These are phyloP conservation scores for Prototheca cutis DNA, from an alignment of 163 green algal species.

Conservation along the genomic window DNA sequence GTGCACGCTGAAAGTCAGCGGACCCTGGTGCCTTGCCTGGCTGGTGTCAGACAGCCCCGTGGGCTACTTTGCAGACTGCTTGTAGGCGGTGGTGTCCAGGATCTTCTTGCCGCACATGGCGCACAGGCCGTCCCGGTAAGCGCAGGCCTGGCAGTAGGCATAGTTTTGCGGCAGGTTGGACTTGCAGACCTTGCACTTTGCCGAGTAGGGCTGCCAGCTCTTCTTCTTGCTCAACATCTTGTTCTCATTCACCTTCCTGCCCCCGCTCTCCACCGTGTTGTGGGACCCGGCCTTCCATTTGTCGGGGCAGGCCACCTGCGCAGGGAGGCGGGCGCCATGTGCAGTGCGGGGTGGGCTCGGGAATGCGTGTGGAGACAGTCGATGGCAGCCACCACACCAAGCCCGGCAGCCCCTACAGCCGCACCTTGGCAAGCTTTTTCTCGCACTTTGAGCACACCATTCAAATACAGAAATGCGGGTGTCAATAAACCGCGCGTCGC, in stretches of 20 bases:
- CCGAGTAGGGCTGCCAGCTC: slow-evolving; percentile 24
- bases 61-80: not conserved
- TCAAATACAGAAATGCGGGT: not conserved
- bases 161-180: slow-evolving; percentile 36
- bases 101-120: slow-evolving; percentile 51
- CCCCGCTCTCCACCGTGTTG: slow-evolving; percentile 45
- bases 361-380: not conserved
- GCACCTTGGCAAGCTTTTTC: slow-evolving; percentile 51
- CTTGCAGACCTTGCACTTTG: slow-evolving; percentile 61
- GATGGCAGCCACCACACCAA: not conserved
- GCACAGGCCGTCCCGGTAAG: slow-evolving; percentile 49
- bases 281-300: slow-evolving; percentile 61
- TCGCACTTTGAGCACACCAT: slow-evolving; percentile 43
- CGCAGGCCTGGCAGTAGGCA: slow-evolving; percentile 57
- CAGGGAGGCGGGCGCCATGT: not conserved
- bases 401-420: not conserved
- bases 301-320: slow-evolving; percentile 39
- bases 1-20: too few species aligned
- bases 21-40: too few species aligned
- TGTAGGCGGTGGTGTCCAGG: not conserved
- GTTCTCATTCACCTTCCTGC: slow-evolving; percentile 60
- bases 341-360: not conserved
- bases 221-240: slow-evolving; percentile 63
- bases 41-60: too few species aligned
- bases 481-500: not conserved